Evolutionary conservation across 768 basidiomycete species (phyloP).

Genomic region (Boletus edulis): DNA sequence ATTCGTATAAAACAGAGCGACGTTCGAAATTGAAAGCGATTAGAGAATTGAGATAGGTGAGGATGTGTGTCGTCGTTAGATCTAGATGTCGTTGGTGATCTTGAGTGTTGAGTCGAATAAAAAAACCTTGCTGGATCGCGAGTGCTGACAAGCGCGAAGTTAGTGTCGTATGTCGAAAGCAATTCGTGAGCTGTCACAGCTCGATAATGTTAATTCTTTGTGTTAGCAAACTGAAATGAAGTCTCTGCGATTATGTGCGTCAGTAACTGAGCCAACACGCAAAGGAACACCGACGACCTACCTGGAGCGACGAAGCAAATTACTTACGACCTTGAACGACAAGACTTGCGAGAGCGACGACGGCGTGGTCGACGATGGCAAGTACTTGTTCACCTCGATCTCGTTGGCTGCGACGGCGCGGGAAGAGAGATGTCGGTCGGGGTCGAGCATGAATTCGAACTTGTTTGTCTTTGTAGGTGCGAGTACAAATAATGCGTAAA

Average conservation of each 20-base stretch:
- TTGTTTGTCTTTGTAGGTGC: slow-evolving; percentile 32
- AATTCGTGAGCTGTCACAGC: slow-evolving; percentile 23
- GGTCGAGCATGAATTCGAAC: slow-evolving; percentile 27
- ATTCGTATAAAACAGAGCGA: slow-evolving; percentile 23
- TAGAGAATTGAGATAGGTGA: background rate
- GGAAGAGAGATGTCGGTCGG: slow-evolving; percentile 11
- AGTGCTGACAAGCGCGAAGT: slow-evolving; percentile 12
- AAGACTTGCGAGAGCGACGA: slow-evolving; percentile 19
- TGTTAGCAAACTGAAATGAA: slow-evolving; percentile 17
- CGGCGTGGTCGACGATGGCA: slow-evolving; percentile 18
- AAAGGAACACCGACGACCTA: slow-evolving; percentile 8
- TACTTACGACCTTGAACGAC: slow-evolving; percentile 26
- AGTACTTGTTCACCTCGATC: slow-evolving; percentile 17
- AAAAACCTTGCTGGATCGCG: slow-evolving; percentile 15
- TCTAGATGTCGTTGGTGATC: slow-evolving; percentile 20
- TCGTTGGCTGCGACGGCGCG: slow-evolving; percentile 18
- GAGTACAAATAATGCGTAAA: slow-evolving; percentile 32
- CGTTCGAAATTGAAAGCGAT: slow-evolving; percentile 16
- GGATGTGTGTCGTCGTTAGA: slow-evolving; percentile 19
- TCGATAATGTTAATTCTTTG: slow-evolving; percentile 23
- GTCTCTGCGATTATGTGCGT: slow-evolving; percentile 6
- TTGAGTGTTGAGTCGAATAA: slow-evolving; percentile 19
- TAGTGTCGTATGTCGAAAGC: slow-evolving; percentile 15
- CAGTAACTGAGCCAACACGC: background rate
- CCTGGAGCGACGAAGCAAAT: slow-evolving; percentile 21